Evolutionary conservation across 106 monocot species (phyloP).

Genomic region (Allium sativum): DNA sequence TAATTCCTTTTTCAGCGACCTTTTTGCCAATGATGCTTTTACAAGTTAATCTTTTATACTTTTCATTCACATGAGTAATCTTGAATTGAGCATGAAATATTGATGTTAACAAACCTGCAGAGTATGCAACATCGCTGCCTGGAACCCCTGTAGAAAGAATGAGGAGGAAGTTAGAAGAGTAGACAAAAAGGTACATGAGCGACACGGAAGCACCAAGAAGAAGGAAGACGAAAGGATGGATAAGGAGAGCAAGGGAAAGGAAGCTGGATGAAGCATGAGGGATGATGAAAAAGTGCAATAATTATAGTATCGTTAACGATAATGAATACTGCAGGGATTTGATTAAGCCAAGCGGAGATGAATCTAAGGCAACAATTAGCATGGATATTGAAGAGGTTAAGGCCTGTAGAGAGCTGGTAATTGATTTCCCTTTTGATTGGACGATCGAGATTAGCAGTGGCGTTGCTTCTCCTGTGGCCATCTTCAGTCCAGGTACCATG

Average conservation of each 20-base stretch:
- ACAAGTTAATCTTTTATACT: too few species aligned
- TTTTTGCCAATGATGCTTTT: too few species aligned
- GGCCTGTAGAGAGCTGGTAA: slow-evolving; percentile 26
- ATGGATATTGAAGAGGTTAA: slow-evolving; percentile 34
- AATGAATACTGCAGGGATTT: slow-evolving; percentile 6
- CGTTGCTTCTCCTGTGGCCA: slow-evolving; percentile 5
- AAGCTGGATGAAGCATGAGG: not conserved
- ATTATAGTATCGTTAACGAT: too few species aligned
- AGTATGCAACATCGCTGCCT: too few species aligned
- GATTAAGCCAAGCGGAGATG: slow-evolving; percentile 8
- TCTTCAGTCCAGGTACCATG: too few species aligned
- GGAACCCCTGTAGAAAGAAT: too few species aligned
- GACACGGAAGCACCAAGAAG: not conserved
- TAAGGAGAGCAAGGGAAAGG: slow-evolving; percentile 3
- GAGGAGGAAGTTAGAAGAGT: not conserved
- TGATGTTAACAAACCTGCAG: too few species aligned
- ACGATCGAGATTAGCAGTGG: slow-evolving; percentile 9
- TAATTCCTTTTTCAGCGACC: too few species aligned
- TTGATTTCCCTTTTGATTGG: slow-evolving; percentile 28
- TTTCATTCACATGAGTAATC: too few species aligned
- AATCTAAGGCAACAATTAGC: slow-evolving; percentile 1
- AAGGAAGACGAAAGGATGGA: too few species aligned
- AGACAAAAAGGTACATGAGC: not conserved
- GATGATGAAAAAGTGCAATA: not conserved
- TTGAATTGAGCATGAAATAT: too few species aligned